phyloP scores from a whole-genome alignment of 1,284 basidiomycete genomes.

The Apiotrichum siamense region DNA sequence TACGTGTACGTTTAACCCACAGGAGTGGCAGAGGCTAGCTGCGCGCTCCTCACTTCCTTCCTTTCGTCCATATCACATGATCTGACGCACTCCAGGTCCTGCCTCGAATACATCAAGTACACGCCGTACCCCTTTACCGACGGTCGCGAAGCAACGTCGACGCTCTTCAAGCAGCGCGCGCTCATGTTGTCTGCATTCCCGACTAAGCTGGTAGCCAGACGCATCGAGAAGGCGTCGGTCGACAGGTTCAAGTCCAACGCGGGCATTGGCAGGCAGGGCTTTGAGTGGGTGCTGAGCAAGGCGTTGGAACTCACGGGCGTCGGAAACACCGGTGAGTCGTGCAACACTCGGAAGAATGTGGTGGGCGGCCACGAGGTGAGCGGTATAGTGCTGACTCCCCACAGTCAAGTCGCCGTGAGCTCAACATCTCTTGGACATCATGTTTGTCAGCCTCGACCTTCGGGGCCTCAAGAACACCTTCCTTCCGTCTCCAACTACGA shows the following conservation, averaged over 20 bases:
- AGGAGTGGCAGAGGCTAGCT: no score
- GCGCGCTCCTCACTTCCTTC: no score
- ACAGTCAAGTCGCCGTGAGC: no score
- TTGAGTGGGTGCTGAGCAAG: slow-evolving; percentile 66
- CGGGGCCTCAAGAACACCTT: no score
- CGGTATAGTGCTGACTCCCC: no score
- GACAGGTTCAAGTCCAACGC: slow-evolving; percentile 85
- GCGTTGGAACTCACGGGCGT: not conserved
- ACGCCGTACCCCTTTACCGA: slow-evolving; percentile 52
- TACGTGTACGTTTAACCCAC: slow-evolving; percentile 38
- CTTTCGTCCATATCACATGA: no score
- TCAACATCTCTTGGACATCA: no score
- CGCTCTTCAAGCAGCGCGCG: slow-evolving; percentile 37
- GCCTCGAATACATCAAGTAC: slow-evolving; percentile 80
- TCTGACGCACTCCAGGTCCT: slow-evolving; percentile 29
- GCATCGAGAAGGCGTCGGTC: slow-evolving; percentile 72
- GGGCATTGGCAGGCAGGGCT: slow-evolving; percentile 72
- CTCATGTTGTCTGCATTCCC: slow-evolving; percentile 55
- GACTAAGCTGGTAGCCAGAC: slow-evolving; percentile 70
- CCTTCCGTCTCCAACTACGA: no score
- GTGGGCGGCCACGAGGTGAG: no score
- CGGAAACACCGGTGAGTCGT: not conserved
- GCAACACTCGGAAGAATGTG: no score
- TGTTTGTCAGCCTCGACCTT: no score
- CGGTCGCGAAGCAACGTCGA: slow-evolving; percentile 15